A percentile compares a stretch with the other conserved stretches of the same genome.
Evolutionary conservation across 257 asterid species (phyloP).

Genomic region (Nicotiana paniculata): DNA sequence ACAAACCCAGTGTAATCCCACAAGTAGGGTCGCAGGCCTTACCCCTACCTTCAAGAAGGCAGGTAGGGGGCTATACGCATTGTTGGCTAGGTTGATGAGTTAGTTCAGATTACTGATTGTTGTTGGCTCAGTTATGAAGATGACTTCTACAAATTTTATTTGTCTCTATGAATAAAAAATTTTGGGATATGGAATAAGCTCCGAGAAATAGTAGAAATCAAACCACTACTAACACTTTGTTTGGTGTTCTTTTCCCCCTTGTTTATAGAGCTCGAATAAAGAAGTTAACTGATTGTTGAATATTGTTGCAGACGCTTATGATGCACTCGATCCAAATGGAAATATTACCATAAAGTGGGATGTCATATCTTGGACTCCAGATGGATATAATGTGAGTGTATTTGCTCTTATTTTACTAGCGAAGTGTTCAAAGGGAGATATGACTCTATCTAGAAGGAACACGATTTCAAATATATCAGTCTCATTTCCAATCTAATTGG

Average conservation of each 20-base stretch:
- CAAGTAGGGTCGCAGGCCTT: too few relatives aligned
- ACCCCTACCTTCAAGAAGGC: too few relatives aligned
- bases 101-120: not conserved
- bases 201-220: not conserved
- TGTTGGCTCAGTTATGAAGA: not conserved
- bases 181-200: not conserved
- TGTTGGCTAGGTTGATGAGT: not conserved
- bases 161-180: not conserved
- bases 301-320: slow-evolving; percentile 46
- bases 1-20: too few relatives aligned
- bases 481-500: not conserved
- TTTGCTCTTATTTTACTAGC: not conserved
- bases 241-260: not conserved
- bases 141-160: not conserved
- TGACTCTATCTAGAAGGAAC: not conserved
- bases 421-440: not conserved
- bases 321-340: slow-evolving; percentile 49
- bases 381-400: slow-evolving; percentile 48
- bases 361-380: slow-evolving; percentile 37
- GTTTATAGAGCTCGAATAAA: not conserved
- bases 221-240: not conserved
- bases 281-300: not conserved
- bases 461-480: not conserved
- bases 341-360: slow-evolving; percentile 62
- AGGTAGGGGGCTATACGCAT: not conserved